A percentile compares a stretch with the other conserved stretches of the same genome.
Evolutionary conservation across 768 basidiomycete species (phyloP).

Genomic region (Postia placenta): DNA sequence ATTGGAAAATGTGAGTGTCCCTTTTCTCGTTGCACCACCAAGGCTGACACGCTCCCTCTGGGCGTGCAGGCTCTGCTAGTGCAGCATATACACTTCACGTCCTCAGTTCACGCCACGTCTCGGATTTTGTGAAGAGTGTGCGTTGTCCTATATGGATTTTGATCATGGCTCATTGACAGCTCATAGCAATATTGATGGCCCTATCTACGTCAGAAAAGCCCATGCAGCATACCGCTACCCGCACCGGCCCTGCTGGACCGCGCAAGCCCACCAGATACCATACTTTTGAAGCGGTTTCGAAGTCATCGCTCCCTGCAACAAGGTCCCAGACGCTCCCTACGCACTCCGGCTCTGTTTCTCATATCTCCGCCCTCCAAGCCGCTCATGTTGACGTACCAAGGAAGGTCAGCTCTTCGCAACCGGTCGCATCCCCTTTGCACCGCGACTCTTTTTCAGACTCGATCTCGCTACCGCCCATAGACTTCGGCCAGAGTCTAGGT

Average conservation of each 20-base stretch:
- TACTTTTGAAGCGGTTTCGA: not conserved
- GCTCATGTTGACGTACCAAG: not conserved
- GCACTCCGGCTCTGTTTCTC: not conserved
- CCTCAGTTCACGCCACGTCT: not conserved
- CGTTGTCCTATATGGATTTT: not conserved
- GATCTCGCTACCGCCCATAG: not conserved
- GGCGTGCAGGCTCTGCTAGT: slow-evolving; percentile 1
- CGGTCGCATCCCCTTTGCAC: not conserved
- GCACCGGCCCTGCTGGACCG: not conserved
- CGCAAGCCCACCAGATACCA: slow-evolving; percentile 3
- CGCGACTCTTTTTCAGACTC: not conserved
- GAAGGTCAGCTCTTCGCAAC: not conserved
- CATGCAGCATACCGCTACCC: not conserved
- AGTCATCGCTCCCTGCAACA: not conserved
- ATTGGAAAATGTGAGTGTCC: not conserved
- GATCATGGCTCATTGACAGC: not conserved
- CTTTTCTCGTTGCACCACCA: not conserved
- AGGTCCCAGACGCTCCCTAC: not conserved
- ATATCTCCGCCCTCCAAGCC: not conserved
- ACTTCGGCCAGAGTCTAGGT: not conserved
- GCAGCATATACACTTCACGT: not conserved
- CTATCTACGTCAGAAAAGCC: not conserved
- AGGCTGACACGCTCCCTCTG: not conserved
- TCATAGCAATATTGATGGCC: not conserved
- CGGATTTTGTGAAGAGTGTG: not conserved